Evolutionary conservation across 306 rosid species (phyloP).

Genomic region (Cicer arietinum): DNA sequence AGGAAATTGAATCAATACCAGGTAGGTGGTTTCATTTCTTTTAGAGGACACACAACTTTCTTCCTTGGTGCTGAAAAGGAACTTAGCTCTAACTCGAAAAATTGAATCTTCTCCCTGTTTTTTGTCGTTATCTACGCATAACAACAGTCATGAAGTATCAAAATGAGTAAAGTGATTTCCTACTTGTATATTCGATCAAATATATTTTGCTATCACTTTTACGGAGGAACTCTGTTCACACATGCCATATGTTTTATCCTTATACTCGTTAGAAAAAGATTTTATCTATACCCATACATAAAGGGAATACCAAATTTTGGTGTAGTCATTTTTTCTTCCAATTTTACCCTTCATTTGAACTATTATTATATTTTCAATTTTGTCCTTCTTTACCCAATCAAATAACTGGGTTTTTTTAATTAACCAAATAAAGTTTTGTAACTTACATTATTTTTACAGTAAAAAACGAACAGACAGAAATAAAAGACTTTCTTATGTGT

Average conservation of each 20-base stretch:
- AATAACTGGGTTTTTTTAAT: too few species aligned
- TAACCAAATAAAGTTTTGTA: too few species aligned
- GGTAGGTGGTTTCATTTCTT: constrained; percentile 52
- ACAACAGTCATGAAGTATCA: constrained; percentile 15
- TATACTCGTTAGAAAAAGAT: constrained; percentile 4
- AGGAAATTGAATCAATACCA: constrained; percentile 82
- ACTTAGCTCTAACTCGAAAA: constrained; percentile 27
- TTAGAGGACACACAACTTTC: neutral
- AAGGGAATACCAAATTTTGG: too few species aligned
- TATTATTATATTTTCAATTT: too few species aligned
- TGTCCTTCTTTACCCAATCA: too few species aligned
- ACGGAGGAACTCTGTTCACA: constrained; percentile 1
- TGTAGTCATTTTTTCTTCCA: too few species aligned
- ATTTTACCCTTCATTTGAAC: too few species aligned
- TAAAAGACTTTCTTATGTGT: constrained; percentile 33
- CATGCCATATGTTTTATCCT: constrained; percentile 15
- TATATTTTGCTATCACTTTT: constrained; percentile 25
- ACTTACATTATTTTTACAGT: too few species aligned
- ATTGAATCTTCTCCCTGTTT: constrained; percentile 34
- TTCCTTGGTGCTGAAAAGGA: constrained; percentile 25
- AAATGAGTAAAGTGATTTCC: constrained; percentile 11
- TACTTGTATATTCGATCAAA: constrained; percentile 33
- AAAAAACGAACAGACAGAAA: neutral
- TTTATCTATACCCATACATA: neutral
- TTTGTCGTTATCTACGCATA: constrained; percentile 4